Base-by-base conservation (phyloP, 2,329 filamentous ascomycete genomes). In the Emergomyces pasteurianus region DNA sequence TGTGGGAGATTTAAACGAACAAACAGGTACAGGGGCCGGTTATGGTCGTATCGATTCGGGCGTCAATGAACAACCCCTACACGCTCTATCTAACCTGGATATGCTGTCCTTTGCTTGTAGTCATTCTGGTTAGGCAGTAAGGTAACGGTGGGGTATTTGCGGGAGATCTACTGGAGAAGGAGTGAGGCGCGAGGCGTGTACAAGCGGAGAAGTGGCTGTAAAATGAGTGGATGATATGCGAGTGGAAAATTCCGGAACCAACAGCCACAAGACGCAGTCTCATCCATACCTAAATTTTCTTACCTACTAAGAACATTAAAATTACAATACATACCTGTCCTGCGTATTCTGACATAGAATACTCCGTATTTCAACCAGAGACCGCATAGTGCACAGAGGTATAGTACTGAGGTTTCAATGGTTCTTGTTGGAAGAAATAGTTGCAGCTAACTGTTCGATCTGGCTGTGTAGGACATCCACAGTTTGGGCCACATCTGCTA, bases 381-480 rank as follows among this genome's bases (percentile, higher is more conserved):
- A 43, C 36, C 26, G 53, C 53, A 12, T 43, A 8, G 14, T 40
- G 23, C 34, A 38, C 34, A 16, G 52, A 8, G 21, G n/a, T 23
- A 43, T 42, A 56, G 42, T 43, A 43, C 34, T 31, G 31, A 2
- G 21, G 10, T 43, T 46, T 57, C 40, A 57, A 57, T 57, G 55
- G 16, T 31, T 34, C 40, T 34, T 23, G 53, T 40, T 46, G 16
- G 55, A 43, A 43, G 70, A 65, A 55, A 72, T 60, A 18, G 67
- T 67, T 53, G 70, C 65, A 34, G 65, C 65, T 50, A 72, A 66
- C 60, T 69, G 70, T 62, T 73, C 72, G 67, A 74, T 67, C 64
- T 74, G 71, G 55, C 60, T 64, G 64, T 70, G 71, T 59, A 74
- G 66, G 60, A 65, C 68, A 65, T 74, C 71, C 64, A 73, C 64